These are phyloP conservation scores for Trametes gibbosa DNA, from an alignment of 768 basidiomycete species.

Conservation along the genomic window DNA sequence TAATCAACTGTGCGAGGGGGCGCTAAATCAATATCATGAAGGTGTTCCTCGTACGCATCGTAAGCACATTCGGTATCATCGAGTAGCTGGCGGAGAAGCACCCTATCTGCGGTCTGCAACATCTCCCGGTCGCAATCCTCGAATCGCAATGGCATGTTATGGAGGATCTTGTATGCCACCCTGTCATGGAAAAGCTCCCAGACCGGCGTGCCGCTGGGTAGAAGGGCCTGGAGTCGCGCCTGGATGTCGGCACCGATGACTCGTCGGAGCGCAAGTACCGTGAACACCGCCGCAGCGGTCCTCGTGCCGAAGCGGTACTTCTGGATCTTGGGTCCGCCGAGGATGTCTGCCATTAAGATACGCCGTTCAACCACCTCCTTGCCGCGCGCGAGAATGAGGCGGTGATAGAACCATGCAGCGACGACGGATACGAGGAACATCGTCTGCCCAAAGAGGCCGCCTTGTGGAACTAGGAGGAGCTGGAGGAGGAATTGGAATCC, in stretches of 20 bases:
- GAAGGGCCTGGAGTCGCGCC: constrained; percentile 1
- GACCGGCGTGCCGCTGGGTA: constrained; percentile 2
- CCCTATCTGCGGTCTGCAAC: background rate
- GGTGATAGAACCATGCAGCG: constrained; percentile 10
- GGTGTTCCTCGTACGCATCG: background rate
- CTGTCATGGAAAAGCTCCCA: constrained; percentile 7
- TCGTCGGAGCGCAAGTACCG: constrained; percentile 3
- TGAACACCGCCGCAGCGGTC: constrained; percentile 7
- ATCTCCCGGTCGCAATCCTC: constrained; percentile 3
- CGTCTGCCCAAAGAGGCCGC: constrained; percentile 11
- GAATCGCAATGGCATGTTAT: background rate
- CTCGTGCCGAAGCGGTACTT: constrained; percentile 10
- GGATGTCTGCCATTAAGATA: constrained; percentile 7
- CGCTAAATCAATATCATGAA: background rate
- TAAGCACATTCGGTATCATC: constrained; percentile 5
- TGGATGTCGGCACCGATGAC: constrained; percentile 2
- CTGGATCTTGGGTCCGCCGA: background rate
- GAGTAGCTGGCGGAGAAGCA: background rate
- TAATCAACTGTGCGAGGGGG: no score
- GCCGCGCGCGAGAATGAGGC: constrained; percentile 2
- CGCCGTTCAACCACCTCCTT: constrained; percentile 3
- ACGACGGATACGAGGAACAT: constrained; percentile 16
- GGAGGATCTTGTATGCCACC: background rate
- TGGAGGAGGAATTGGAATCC: constrained; percentile 11
- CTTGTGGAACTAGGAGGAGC: constrained; percentile 15